Evolutionary conservation across 2,329 filamentous ascomycete species (phyloP).

Genomic region (Ophiostoma sp.): DNA sequence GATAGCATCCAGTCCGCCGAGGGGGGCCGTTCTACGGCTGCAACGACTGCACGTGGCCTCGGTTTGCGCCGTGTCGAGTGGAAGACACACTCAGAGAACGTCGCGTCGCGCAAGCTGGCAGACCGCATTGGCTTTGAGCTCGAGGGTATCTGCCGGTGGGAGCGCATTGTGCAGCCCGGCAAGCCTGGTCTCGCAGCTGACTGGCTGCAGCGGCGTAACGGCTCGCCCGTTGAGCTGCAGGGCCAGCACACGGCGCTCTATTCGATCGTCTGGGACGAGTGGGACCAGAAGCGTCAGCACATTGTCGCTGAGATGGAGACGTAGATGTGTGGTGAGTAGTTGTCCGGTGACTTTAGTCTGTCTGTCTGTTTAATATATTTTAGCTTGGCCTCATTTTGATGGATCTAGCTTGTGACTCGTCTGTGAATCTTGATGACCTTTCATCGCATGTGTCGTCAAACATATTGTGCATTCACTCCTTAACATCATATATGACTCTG

Average conservation of each 20-base stretch:
- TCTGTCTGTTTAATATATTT: no score
- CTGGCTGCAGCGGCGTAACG: conserved; percentile 10
- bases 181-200: conserved; percentile 1
- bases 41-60: conserved; percentile 9
- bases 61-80: conserved; percentile 21
- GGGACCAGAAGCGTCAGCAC: conserved; percentile 18
- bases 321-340: no score
- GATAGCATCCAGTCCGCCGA: no score
- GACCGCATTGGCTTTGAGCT: conserved; percentile 17
- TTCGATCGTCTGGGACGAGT: conserved; percentile 24
- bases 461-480: no score
- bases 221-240: conserved; percentile 10
- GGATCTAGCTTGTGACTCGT: no score
- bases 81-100: conserved; percentile 17
- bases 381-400: no score
- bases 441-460: no score
- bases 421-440: no score
- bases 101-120: conserved; percentile 11
- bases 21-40: no score
- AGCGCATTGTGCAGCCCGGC: conserved; percentile 16
- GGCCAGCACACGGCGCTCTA: conserved; percentile 21
- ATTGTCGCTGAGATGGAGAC: background rate
- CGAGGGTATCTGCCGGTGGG: conserved; percentile 18
- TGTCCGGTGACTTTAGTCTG: no score
- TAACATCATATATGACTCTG: no score